Evolutionary conservation across 306 rosid genomes (phyloP).

Genomic region (Trifolium subterraneum): DNA sequence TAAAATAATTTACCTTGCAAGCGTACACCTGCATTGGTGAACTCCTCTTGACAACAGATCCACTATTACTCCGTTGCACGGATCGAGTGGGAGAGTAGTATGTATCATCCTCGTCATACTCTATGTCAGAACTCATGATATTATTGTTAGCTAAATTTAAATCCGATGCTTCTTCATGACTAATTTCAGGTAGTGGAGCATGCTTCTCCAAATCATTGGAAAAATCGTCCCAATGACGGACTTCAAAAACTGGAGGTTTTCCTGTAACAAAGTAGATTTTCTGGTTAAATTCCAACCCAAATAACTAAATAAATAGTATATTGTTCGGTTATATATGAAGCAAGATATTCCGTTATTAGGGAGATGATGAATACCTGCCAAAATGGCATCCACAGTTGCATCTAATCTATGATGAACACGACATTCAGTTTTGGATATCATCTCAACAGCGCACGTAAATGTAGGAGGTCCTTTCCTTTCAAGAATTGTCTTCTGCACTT

Average conservation of each 20-base stretch:
- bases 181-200: constrained; percentile 54
- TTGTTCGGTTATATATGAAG: constrained; percentile 21
- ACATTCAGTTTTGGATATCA: constrained; percentile 90
- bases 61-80: constrained; percentile 46
- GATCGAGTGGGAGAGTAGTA: constrained; percentile 53
- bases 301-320: constrained; percentile 17
- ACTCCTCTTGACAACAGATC: constrained; percentile 59
- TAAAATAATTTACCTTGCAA: constrained; percentile 65
- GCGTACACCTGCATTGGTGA: constrained; percentile 79
- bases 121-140: constrained; percentile 48
- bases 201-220: constrained; percentile 54
- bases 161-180: constrained; percentile 44
- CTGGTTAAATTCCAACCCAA: constrained; percentile 31
- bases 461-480: constrained; percentile 96
- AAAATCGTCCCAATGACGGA: constrained; percentile 70
- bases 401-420: constrained; percentile 96
- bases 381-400: constrained; percentile 93
- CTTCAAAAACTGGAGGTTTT: constrained; percentile 79
- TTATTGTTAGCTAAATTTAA: constrained; percentile 45
- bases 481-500: constrained; percentile 98
- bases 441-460: constrained; percentile 95
- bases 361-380: constrained; percentile 69
- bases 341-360: constrained; percentile 14
- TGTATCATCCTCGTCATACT: constrained; percentile 56
- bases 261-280: constrained; percentile 52